These are phyloP conservation scores for Ambrosia trifida DNA, from an alignment of 129 eudicot genomes.

Conservation along the genomic window DNA sequence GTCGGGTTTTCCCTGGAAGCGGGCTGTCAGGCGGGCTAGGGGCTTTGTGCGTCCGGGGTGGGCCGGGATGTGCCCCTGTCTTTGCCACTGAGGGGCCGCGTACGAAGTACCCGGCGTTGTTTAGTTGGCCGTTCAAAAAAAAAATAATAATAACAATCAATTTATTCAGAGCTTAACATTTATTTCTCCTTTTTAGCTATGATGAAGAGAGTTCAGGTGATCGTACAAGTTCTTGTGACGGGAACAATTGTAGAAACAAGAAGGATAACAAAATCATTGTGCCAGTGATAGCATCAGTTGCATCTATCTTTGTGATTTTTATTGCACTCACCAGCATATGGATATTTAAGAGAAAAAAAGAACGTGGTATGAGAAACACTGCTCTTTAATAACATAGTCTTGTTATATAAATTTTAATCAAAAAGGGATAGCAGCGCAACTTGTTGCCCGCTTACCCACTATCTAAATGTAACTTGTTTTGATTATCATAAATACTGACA, in stretches of 20 bases:
- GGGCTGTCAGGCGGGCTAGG: too few relatives aligned
- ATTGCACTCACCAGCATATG: constrained; percentile 8
- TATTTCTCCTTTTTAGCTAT: constrained; percentile 5
- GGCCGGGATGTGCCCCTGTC: too few relatives aligned
- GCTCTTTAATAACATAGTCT: constrained; percentile 19
- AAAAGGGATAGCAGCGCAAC: too few relatives aligned
- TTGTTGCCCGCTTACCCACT: too few relatives aligned
- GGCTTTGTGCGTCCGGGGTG: too few relatives aligned
- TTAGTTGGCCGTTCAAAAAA: too few relatives aligned
- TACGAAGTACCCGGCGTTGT: too few relatives aligned
- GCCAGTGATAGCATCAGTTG: constrained; percentile 28
- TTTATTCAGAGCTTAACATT: neutral
- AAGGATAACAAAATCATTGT: constrained; percentile 32
- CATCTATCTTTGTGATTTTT: constrained; percentile 29
- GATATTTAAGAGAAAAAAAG: constrained; percentile 21
- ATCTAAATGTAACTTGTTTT: too few relatives aligned
- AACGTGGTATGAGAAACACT: constrained; percentile 14
- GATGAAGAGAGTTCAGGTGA: constrained; percentile 18
- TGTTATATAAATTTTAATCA: neutral
- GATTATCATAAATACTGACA: too few relatives aligned
- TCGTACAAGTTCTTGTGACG: constrained; percentile 28
- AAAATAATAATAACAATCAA: too few relatives aligned
- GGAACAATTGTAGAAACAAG: constrained; percentile 32
- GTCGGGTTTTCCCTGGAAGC: too few relatives aligned
- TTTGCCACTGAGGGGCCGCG: too few relatives aligned